These are phyloP conservation scores for Phytophthora multivora DNA, from an alignment of 352 stramenopile species.

Conservation along the genomic window DNA sequence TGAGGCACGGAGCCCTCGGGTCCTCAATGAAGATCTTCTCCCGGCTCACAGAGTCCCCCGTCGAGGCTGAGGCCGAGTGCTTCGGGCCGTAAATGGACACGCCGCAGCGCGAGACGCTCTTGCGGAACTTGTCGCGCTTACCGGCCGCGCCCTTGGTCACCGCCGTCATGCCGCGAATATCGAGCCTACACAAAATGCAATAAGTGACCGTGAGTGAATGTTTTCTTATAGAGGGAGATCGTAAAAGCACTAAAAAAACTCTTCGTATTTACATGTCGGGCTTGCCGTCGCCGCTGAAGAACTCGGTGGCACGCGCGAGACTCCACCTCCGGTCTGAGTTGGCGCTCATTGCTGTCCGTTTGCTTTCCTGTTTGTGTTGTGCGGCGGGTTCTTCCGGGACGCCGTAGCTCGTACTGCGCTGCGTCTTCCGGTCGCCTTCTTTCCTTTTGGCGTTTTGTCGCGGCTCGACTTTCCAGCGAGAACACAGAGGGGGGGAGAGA, in stretches of 20 bases:
- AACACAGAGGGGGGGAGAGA: conserved; percentile 25
- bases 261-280: conserved; percentile 72
- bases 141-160: conserved; percentile 84
- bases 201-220: too few species aligned
- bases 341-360: conserved; percentile 45
- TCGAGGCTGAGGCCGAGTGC: conserved; percentile 51
- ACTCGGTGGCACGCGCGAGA: conserved; percentile 85
- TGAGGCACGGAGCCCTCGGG: conserved; percentile 78
- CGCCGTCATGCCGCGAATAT: conserved; percentile 88
- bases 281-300: conserved; percentile 89
- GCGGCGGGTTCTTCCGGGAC: conserved; percentile 4
- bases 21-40: conserved; percentile 91
- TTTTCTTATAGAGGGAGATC: background rate
- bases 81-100: conserved; percentile 90
- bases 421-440: conserved; percentile 28
- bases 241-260: too few species aligned
- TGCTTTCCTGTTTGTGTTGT: conserved; percentile 1
- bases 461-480: conserved; percentile 35
- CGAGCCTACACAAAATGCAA: conserved; percentile 45
- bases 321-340: conserved; percentile 82
- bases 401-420: background rate
- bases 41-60: conserved; percentile 31
- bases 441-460: conserved; percentile 40
- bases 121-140: conserved; percentile 90
- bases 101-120: conserved; percentile 83